A percentile compares a stretch with the other conserved stretches of the same genome.
phyloP scores from a whole-genome alignment of 805 yeast genomes.

The Cyberlindnera xishuangbannaensis region DNA sequence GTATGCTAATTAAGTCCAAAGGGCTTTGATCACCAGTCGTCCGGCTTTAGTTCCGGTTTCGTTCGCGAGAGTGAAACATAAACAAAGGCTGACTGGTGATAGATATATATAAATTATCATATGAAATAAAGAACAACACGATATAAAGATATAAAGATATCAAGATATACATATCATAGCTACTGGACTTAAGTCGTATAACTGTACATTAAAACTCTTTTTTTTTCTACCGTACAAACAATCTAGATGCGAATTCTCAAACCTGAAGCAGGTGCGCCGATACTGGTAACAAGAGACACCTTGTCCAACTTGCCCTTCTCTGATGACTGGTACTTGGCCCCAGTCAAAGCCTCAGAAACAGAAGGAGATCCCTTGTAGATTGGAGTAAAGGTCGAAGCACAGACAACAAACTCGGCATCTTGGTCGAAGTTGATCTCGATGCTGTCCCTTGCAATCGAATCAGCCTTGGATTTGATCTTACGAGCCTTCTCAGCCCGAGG shows the following conservation, averaged over 20 bases:
- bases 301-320: constrained; percentile 76
- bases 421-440: constrained; percentile 90
- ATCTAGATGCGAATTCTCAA: constrained; percentile 46
- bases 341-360: constrained; percentile 78
- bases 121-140: too few species aligned
- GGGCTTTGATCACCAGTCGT: too few species aligned
- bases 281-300: constrained; percentile 67
- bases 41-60: too few species aligned
- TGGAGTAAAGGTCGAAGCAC: constrained; percentile 84
- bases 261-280: constrained; percentile 93
- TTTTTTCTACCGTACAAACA: too few species aligned
- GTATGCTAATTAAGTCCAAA: too few species aligned
- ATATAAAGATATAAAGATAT: too few species aligned
- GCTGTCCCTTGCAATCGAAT: constrained; percentile 76
- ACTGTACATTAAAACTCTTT: too few species aligned
- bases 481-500: constrained; percentile 85
- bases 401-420: constrained; percentile 83
- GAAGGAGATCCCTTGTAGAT: constrained; percentile 69
- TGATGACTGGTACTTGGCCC: constrained; percentile 75
- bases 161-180: too few species aligned
- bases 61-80: too few species aligned
- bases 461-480: constrained; percentile 76
- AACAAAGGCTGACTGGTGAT: too few species aligned
- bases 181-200: too few species aligned
- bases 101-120: too few species aligned